phyloP scores from a whole-genome alignment of 208 protist genomes.

The Trichomonas vaginalis region DNA sequence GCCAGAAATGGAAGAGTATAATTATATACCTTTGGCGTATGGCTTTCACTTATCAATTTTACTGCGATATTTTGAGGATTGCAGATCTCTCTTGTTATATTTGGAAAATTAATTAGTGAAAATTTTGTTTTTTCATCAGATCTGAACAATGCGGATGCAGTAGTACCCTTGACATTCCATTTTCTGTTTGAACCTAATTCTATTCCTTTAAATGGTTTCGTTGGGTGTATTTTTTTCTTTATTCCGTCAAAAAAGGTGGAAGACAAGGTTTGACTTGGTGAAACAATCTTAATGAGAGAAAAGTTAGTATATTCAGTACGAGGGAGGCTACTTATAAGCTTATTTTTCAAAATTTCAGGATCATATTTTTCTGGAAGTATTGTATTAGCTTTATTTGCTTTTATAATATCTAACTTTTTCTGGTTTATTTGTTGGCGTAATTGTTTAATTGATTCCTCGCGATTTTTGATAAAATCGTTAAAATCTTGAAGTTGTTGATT shows the following conservation, averaged over 20 bases:
- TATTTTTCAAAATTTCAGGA: background rate
- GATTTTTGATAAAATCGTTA: too few species aligned
- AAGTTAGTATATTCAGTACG: background rate
- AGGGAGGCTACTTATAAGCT: background rate
- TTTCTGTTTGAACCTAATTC: background rate
- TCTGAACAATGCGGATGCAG: background rate
- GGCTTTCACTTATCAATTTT: background rate
- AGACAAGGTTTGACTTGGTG: background rate
- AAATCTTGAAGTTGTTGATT: too few species aligned
- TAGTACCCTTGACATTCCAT: background rate
- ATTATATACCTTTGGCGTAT: background rate
- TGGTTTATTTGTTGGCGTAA: too few species aligned
- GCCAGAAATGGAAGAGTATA: background rate
- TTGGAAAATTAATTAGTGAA: background rate
- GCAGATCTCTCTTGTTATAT: background rate
- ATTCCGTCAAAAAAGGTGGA: background rate
- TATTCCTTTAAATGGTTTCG: background rate
- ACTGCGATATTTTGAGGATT: background rate
- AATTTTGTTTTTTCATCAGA: background rate
- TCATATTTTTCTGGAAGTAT: too few species aligned
- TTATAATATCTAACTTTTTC: too few species aligned
- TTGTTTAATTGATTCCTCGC: too few species aligned
- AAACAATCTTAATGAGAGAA: background rate
- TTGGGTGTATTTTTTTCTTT: background rate
- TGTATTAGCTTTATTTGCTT: too few species aligned